Percentiles rank a stretch among this genome's conserved stretches.
phyloP scores from a whole-genome alignment of 371 early-diverging fungal genomes.

The Massospora cicadina region DNA sequence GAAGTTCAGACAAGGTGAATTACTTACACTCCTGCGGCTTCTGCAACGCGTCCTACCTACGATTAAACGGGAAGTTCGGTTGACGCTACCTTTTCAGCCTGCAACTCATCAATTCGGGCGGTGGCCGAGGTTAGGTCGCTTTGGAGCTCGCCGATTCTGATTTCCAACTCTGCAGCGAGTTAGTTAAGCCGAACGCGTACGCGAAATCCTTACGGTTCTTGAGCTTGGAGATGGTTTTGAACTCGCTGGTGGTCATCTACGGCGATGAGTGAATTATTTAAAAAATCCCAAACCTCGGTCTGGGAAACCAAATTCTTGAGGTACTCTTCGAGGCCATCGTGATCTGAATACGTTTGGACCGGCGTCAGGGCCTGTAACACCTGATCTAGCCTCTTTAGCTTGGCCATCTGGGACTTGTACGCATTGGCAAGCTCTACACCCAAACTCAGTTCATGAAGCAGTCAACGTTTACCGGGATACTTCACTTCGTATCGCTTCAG shows the following conservation, averaged over 20 bases:
- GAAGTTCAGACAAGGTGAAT: not conserved
- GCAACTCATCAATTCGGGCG: not conserved
- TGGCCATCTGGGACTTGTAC: constrained; percentile 6
- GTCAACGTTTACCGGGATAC: constrained; percentile 7
- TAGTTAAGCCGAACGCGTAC: no score
- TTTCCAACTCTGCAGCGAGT: not conserved
- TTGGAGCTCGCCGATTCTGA: not conserved
- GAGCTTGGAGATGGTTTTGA: constrained; percentile 2
- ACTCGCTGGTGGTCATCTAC: constrained; percentile 8
- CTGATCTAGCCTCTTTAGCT: constrained; percentile 6
- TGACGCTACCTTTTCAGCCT: not conserved
- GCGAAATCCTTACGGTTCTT: not conserved
- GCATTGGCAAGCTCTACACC: constrained; percentile 7
- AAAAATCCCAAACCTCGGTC: not conserved
- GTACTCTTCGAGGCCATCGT: constrained; percentile 5
- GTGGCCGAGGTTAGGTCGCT: not conserved
- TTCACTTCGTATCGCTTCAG: constrained; percentile 9
- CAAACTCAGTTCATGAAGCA: not conserved
- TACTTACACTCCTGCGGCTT: not conserved
- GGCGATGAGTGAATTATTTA: not conserved
- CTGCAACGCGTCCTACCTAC: not conserved
- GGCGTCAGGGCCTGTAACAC: constrained; percentile 8
- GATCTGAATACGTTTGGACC: constrained; percentile 2
- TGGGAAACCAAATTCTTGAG: constrained; percentile 8
- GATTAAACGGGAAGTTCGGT: not conserved